Evolutionary conservation across 371 early-diverging fungal species (phyloP).

Genomic region (Circinella minor): DNA sequence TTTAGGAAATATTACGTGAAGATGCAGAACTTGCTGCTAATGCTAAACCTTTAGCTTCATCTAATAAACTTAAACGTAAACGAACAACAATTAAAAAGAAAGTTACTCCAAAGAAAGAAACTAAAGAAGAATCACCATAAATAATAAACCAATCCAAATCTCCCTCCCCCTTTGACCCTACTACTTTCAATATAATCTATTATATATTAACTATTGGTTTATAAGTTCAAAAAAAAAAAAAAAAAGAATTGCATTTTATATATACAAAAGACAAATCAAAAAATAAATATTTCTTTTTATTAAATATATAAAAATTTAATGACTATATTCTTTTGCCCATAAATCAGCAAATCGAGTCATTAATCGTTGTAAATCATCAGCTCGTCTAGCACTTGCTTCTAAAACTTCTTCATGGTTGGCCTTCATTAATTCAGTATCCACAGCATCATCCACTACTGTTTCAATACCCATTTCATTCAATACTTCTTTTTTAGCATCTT

Average conservation of each 20-base stretch:
- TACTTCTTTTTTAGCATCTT: constrained; percentile 64
- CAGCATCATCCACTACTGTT: constrained; percentile 42
- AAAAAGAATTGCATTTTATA: too few species aligned
- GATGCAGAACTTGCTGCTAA: constrained; percentile 31
- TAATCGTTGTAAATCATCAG: constrained; percentile 77
- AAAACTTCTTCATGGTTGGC: constrained; percentile 93
- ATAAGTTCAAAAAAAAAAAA: too few species aligned
- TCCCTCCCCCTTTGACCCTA: too few species aligned
- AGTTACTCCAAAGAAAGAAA: constrained; percentile 1
- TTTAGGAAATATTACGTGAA: constrained; percentile 29
- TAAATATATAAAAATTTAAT: neutral
- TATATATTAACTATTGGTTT: too few species aligned
- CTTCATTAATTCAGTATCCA: constrained; percentile 58
- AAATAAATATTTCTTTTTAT: neutral
- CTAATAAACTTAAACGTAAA: constrained; percentile 28
- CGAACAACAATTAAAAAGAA: constrained; percentile 19
- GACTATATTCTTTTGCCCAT: constrained; percentile 16
- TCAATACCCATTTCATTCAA: constrained; percentile 50
- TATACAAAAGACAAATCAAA: constrained; percentile 5
- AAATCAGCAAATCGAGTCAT: constrained; percentile 70
- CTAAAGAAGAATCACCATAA: too few species aligned
- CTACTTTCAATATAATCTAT: too few species aligned
- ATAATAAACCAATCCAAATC: too few species aligned
- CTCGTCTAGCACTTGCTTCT: constrained; percentile 71
- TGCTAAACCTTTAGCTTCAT: constrained; percentile 34